A percentile compares a stretch with the other conserved stretches of the same genome.
phyloP scores from a whole-genome alignment of 2,329 filamentous ascomycete species.

The Diaporthe ilicicola region DNA sequence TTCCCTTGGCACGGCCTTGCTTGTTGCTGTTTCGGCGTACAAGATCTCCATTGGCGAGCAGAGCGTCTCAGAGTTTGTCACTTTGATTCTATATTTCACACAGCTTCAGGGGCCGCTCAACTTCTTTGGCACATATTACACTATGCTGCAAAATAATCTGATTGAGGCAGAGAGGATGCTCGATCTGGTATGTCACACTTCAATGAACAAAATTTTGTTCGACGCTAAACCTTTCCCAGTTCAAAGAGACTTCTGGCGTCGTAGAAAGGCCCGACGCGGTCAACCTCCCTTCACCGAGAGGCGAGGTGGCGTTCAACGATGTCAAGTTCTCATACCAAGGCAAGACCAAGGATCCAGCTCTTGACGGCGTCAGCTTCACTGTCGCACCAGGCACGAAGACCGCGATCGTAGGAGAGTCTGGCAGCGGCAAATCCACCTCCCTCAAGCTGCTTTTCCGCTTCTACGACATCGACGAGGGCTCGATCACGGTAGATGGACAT shows the following conservation, averaged over 20 bases:
- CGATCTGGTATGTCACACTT: slow-evolving; percentile 41
- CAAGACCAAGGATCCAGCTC: slow-evolving; percentile 46
- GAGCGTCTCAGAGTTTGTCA: slow-evolving; percentile 64
- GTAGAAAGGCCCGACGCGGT: slow-evolving; percentile 51
- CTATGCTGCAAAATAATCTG: slow-evolving; percentile 54
- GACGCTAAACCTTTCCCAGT: slow-evolving; percentile 34
- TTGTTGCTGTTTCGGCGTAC: slow-evolving; percentile 68
- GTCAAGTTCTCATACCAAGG: slow-evolving; percentile 54
- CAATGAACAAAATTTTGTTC: too few species aligned
- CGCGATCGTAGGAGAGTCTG: slow-evolving; percentile 56
- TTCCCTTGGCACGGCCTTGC: slow-evolving; percentile 66
- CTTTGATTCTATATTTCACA: slow-evolving; percentile 66
- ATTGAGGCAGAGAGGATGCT: slow-evolving; percentile 57
- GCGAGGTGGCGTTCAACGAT: slow-evolving; percentile 51
- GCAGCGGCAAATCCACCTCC: slow-evolving; percentile 58
- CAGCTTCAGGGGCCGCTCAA: slow-evolving; percentile 69
- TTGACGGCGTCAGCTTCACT: slow-evolving; percentile 51
- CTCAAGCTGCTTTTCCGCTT: slow-evolving; percentile 60
- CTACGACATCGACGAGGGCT: slow-evolving; percentile 57
- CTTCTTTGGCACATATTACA: slow-evolving; percentile 64
- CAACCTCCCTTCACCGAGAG: slow-evolving; percentile 42
- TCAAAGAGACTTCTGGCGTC: slow-evolving; percentile 53
- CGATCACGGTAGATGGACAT: slow-evolving; percentile 55
- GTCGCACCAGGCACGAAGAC: slow-evolving; percentile 55
- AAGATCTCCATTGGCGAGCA: slow-evolving; percentile 65